These are phyloP conservation scores for Sanguinoderma infundibulare DNA, from an alignment of 1,284 basidiomycete species.

Conservation along the genomic window DNA sequence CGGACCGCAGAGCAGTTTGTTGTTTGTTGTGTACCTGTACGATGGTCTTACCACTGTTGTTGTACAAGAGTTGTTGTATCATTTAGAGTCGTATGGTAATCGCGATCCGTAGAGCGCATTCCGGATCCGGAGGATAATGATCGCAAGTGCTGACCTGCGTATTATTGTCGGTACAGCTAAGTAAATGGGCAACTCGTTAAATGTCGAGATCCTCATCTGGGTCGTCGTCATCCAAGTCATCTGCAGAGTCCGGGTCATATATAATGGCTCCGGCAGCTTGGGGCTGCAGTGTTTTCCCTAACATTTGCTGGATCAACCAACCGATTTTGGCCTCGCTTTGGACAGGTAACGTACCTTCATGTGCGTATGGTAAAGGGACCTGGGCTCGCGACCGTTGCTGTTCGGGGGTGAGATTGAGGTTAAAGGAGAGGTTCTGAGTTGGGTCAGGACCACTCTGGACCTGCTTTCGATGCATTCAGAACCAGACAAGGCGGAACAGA, in stretches of 20 bases:
- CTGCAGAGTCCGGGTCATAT: constrained; percentile 87
- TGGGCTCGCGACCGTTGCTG: constrained; percentile 80
- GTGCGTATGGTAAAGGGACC: constrained; percentile 87
- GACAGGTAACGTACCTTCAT: constrained; percentile 62
- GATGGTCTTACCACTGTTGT: not conserved
- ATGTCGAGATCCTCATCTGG: constrained; percentile 90
- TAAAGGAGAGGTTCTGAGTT: constrained; percentile 79
- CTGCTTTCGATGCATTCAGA: not conserved
- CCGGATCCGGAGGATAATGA: too few relatives aligned
- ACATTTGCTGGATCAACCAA: not conserved
- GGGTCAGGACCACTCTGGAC: constrained; percentile 51
- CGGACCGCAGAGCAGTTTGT: not conserved
- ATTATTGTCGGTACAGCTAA: too few relatives aligned
- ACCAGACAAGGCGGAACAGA: not conserved
- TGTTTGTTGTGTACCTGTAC: not conserved
- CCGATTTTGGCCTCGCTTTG: not conserved
- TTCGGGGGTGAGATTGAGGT: constrained; percentile 82
- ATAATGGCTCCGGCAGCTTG: constrained; percentile 46
- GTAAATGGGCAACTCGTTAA: too few relatives aligned
- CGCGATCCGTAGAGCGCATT: too few relatives aligned
- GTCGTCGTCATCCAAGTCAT: constrained; percentile 89
- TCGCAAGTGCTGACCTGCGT: too few relatives aligned
- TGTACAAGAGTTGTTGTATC: constrained; percentile 5
- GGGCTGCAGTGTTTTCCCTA: constrained; percentile 33
- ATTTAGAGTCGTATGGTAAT: too few relatives aligned